Evolutionary conservation across 2,329 filamentous ascomycete genomes (phyloP).

Genomic region (Chrysosporium queenslandicum): DNA sequence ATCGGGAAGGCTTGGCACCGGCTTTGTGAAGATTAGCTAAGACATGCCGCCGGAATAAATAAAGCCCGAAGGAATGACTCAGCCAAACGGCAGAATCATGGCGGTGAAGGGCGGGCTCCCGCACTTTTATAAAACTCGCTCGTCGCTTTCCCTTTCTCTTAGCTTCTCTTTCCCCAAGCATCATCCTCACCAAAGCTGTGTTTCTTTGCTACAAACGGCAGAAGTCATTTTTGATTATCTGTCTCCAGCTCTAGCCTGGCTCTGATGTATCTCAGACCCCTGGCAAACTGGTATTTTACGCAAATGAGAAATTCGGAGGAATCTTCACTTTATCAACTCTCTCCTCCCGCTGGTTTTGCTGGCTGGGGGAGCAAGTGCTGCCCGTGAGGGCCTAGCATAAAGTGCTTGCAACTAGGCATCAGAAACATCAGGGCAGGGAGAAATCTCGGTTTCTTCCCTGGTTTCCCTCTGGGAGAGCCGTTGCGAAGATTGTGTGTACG

Average conservation of each 20-base stretch:
- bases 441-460: constrained; percentile 23
- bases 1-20: too few species aligned
- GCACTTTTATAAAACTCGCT: too few species aligned
- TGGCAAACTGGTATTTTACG: constrained; percentile 29
- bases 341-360: constrained; percentile 15
- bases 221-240: constrained; percentile 25
- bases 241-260: constrained; percentile 13
- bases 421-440: constrained; percentile 67
- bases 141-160: constrained; percentile 18
- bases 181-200: constrained; percentile 83
- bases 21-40: too few species aligned
- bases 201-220: constrained; percentile 87
- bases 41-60: too few species aligned
- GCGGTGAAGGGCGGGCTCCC: too few species aligned
- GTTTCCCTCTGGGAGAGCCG: constrained; percentile 74
- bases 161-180: constrained; percentile 46
- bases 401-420: constrained; percentile 79
- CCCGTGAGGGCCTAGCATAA: constrained; percentile 79
- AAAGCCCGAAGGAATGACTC: too few species aligned
- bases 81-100: too few species aligned
- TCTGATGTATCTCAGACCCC: constrained; percentile 10
- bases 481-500: constrained; percentile 82
- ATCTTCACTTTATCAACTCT: constrained; percentile 55
- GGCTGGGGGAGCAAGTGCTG: constrained; percentile 42
- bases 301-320: constrained; percentile 99